phyloP scores from a whole-genome alignment of 164 flowering plant species.

The Magnolia sinica region DNA sequence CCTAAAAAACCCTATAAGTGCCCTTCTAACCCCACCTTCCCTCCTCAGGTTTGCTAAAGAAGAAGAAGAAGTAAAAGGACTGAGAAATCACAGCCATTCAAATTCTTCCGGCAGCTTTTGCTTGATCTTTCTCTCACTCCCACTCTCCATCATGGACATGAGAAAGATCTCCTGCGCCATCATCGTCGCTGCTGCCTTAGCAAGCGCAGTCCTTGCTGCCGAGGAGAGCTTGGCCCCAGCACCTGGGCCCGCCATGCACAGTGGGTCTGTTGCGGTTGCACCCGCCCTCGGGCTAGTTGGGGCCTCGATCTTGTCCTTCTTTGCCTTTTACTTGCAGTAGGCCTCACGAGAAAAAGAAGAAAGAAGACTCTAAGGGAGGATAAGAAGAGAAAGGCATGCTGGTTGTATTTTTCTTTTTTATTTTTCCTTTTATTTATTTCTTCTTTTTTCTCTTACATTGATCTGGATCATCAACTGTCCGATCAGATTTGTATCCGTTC shows the following conservation, averaged over 20 bases:
- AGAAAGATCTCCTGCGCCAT: conserved; percentile 19
- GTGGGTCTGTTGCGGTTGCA: conserved; percentile 14
- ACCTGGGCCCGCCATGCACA: conserved; percentile 11
- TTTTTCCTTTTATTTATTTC: not conserved
- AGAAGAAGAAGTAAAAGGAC: no score
- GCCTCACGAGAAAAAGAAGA: conserved; percentile 1
- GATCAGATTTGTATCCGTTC: not conserved
- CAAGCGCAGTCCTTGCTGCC: conserved; percentile 13
- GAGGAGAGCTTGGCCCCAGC: conserved; percentile 8
- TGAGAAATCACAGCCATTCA: not conserved
- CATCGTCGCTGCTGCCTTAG: conserved; percentile 12
- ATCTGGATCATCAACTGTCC: not conserved
- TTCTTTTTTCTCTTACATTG: not conserved
- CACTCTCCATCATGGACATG: conserved; percentile 11
- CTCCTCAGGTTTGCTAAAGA: conserved; percentile 7
- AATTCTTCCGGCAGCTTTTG: not conserved
- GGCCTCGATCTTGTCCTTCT: conserved; percentile 34
- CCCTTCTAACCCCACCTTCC: not conserved
- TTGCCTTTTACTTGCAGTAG: conserved; percentile 33
- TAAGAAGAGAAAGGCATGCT: not conserved
- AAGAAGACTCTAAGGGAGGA: not conserved
- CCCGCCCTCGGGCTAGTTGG: conserved; percentile 34
- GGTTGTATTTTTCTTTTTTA: not conserved
- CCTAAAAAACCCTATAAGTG: not conserved
- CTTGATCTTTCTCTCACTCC: not conserved